A percentile compares a stretch with the other conserved stretches of the same genome.
phyloP scores from a whole-genome alignment of 768 basidiomycete genomes.

The Xanthoconium stramineum region DNA sequence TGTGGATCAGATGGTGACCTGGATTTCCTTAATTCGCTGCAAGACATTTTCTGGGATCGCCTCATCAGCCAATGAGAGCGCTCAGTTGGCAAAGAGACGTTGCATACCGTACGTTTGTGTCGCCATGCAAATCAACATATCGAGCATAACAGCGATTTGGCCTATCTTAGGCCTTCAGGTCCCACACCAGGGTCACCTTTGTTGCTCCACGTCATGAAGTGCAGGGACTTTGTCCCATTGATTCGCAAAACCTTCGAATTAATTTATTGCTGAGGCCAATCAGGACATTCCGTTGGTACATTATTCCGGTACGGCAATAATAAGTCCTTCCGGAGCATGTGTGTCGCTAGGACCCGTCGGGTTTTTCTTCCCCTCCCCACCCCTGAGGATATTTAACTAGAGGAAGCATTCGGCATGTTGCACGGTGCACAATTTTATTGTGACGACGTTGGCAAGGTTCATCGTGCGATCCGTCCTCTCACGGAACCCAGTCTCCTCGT shows the following conservation, averaged over 20 bases:
- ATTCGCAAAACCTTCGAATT: background rate
- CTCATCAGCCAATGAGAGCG: no score
- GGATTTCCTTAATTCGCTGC: no score
- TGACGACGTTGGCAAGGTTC: background rate
- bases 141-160: no score
- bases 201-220: background rate
- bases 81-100: no score
- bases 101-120: no score
- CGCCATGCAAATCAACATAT: no score
- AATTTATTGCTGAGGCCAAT: background rate
- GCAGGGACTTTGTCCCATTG: background rate
- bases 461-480: background rate
- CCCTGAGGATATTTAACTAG: background rate
- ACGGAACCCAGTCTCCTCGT: background rate
- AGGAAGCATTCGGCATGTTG: background rate
- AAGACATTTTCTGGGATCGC: no score
- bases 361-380: background rate
- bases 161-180: no score
- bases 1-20: no score
- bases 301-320: no score
- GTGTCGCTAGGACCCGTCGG: background rate
- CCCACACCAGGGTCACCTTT: no score
- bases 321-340: no score
- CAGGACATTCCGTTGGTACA: background rate
- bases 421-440: background rate